Conservation (phyloP, 495 filamentous ascomycete genomes). For the Hypoxylon intermedium region DNA sequence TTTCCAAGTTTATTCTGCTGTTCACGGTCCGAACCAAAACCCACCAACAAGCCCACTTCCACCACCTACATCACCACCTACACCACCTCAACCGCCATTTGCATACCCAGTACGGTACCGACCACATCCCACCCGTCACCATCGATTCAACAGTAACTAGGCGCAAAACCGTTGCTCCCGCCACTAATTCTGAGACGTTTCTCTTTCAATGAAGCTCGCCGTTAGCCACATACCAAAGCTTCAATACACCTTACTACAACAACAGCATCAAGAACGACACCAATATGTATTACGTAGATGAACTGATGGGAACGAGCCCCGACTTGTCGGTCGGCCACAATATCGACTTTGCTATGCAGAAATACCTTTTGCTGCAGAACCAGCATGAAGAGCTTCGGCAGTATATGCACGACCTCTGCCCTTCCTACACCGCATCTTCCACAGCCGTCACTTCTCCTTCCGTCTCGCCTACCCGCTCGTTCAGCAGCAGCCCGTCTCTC, state of each 20-base stretch:
- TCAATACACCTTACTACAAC: constrained; percentile 18
- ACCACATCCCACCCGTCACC: constrained; percentile 6
- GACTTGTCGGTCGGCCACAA: constrained; percentile 39
- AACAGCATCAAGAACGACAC: neutral
- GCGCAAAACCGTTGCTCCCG: neutral
- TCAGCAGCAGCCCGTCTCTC: constrained; percentile 28
- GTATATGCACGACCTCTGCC: constrained; percentile 56
- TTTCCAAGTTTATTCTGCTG: constrained; percentile 20
- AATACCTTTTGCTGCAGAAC: constrained; percentile 62
- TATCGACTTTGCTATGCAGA: constrained; percentile 59
- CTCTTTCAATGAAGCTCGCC: constrained; percentile 35
- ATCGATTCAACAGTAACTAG: constrained; percentile 15
- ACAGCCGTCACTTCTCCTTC: constrained; percentile 46
- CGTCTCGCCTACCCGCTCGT: constrained; percentile 46
- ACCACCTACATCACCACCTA: constrained; percentile 7
- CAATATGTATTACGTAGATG: constrained; percentile 31
- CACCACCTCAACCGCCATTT: neutral
- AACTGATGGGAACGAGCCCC: constrained; percentile 14
- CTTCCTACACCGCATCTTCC: constrained; percentile 41
- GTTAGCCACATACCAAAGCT: constrained; percentile 19
- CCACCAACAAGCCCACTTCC: constrained; percentile 27
- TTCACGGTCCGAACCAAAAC: constrained; percentile 21
- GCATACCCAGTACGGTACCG: neutral
- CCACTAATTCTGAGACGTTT: neutral
- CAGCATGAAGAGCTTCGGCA: constrained; percentile 62